Conservation (phyloP, 1,284 basidiomycete species). For the Ustilago trichophora region DNA sequence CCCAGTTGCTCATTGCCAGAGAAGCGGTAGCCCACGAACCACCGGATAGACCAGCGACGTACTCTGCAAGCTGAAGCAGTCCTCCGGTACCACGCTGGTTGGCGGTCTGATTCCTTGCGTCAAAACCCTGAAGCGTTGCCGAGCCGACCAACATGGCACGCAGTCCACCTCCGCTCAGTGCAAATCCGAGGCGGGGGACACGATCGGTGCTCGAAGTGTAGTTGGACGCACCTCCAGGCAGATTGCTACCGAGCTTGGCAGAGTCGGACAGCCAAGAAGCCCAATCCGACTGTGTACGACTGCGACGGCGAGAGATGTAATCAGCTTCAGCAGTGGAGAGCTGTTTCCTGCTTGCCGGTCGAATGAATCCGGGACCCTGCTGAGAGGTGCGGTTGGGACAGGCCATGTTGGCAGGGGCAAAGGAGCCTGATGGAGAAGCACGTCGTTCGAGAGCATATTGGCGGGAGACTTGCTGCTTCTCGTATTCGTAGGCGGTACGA, state of each 20-base stretch:
- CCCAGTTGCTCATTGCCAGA: slow-evolving; percentile 60
- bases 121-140: slow-evolving; percentile 57
- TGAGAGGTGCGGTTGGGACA: slow-evolving; percentile 51
- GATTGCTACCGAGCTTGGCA: slow-evolving; percentile 31
- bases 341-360: slow-evolving; percentile 45
- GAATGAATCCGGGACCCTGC: slow-evolving; percentile 49
- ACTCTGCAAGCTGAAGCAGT: slow-evolving; percentile 61
- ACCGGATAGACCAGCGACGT: slow-evolving; percentile 62
- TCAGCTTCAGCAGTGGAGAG: slow-evolving; percentile 44
- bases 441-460: slow-evolving; percentile 16
- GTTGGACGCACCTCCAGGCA: slow-evolving; percentile 54
- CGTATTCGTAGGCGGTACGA: slow-evolving; percentile 30
- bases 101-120: slow-evolving; percentile 58
- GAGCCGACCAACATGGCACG: slow-evolving; percentile 68
- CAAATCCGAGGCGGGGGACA: slow-evolving; percentile 67
- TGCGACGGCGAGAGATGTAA: slow-evolving; percentile 49
- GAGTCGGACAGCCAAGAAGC: slow-evolving; percentile 48
- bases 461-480: slow-evolving; percentile 14
- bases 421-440: slow-evolving; percentile 47
- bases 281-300: slow-evolving; percentile 34
- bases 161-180: slow-evolving; percentile 69
- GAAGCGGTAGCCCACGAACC: slow-evolving; percentile 60
- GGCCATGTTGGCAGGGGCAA: slow-evolving; percentile 47
- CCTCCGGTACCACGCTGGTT: slow-evolving; percentile 59
- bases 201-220: slow-evolving; percentile 43